A percentile compares a stretch with the other conserved stretches of the same genome.
phyloP scores from a whole-genome alignment of 1,284 basidiomycete genomes.

The Ustilago curta region DNA sequence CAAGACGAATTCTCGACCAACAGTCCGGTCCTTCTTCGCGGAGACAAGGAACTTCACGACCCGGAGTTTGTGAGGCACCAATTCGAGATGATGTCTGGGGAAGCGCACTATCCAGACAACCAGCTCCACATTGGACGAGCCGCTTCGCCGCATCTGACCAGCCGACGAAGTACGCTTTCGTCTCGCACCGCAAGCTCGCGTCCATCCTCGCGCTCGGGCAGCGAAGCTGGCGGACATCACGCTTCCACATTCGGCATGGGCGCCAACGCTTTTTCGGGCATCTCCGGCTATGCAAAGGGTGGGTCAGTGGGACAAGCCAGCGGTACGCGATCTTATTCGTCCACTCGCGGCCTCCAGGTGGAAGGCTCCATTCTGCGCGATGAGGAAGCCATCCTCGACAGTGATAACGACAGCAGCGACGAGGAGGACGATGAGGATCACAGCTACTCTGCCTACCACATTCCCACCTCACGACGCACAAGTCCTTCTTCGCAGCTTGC shows the following conservation, averaged over 20 bases:
- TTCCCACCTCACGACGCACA: constrained; percentile 20
- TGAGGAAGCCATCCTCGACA: constrained; percentile 32
- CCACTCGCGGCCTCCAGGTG: constrained; percentile 29
- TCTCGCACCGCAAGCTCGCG: constrained; percentile 33
- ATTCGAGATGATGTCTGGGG: constrained; percentile 49
- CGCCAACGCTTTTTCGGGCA: constrained; percentile 30
- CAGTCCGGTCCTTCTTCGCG: constrained; percentile 33
- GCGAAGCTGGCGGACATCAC: constrained; percentile 27
- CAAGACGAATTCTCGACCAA: constrained; percentile 21
- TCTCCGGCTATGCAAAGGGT: constrained; percentile 35
- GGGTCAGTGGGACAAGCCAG: constrained; percentile 8
- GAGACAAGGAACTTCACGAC: constrained; percentile 48
- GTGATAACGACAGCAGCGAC: constrained; percentile 35
- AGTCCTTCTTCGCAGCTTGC: constrained; percentile 10
- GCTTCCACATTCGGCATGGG: constrained; percentile 24
- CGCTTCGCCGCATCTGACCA: constrained; percentile 23
- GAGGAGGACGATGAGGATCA: constrained; percentile 20
- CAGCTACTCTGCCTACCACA: constrained; percentile 12
- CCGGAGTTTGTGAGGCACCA: constrained; percentile 47
- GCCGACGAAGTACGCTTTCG: constrained; percentile 37
- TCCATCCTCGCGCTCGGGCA: constrained; percentile 41
- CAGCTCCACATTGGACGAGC: constrained; percentile 30
- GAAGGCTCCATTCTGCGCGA: constrained; percentile 46
- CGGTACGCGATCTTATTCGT: constrained; percentile 12
- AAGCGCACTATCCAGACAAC: constrained; percentile 18